These are phyloP conservation scores for Plasmodium ovale DNA, from an alignment of 169 alveolate genomes.

Conservation along the genomic window DNA sequence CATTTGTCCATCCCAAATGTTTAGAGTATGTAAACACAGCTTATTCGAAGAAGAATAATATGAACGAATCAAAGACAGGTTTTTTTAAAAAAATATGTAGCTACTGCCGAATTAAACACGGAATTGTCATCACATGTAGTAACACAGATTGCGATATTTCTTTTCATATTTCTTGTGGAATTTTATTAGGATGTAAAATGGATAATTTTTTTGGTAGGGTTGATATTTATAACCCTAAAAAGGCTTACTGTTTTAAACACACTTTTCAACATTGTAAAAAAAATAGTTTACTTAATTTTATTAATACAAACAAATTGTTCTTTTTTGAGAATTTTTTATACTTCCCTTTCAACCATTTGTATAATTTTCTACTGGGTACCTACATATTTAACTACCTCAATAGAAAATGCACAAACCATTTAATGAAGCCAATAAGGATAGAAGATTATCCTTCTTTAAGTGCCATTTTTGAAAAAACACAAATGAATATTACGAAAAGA, in stretches of 20 bases:
- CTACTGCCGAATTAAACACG: conserved; percentile 70
- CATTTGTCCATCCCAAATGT: conserved; percentile 74
- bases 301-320: conserved; percentile 65
- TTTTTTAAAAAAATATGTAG: conserved; percentile 62
- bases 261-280: conserved; percentile 65
- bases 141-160: conserved; percentile 70
- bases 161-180: conserved; percentile 73
- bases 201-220: conserved; percentile 75
- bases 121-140: conserved; percentile 72
- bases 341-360: conserved; percentile 57
- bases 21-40: conserved; percentile 71
- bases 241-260: conserved; percentile 72
- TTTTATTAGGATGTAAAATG: conserved; percentile 69
- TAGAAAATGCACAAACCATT: conserved; percentile 37
- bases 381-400: conserved; percentile 46
- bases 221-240: conserved; percentile 74
- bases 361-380: conserved; percentile 59
- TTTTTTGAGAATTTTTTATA: conserved; percentile 56
- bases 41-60: conserved; percentile 41
- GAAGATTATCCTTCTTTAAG: conserved; percentile 30
- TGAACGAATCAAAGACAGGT: conserved; percentile 45
- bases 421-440: conserved; percentile 62
- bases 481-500: conserved; percentile 25
- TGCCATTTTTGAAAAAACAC: conserved; percentile 62
- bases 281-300: conserved; percentile 40